phyloP scores from a whole-genome alignment of 2,329 filamentous ascomycete genomes.

The Paecilomyces sp. region DNA sequence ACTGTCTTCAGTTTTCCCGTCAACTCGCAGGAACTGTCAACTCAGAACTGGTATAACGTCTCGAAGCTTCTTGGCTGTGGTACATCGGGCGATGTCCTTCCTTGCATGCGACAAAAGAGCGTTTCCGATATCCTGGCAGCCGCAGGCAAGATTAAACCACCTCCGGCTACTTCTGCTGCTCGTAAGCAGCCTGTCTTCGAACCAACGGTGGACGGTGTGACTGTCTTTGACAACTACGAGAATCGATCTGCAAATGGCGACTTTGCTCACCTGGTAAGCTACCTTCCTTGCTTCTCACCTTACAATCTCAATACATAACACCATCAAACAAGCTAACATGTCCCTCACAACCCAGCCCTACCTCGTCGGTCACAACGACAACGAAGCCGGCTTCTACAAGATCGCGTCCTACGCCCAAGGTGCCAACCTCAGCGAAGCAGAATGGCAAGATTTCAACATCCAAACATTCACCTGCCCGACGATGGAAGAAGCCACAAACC shows the following conservation, averaged over 20 bases:
- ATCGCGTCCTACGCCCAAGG: slow-evolving; percentile 36
- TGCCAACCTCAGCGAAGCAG: slow-evolving; percentile 29
- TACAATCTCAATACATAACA: not conserved
- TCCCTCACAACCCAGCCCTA: slow-evolving; percentile 21
- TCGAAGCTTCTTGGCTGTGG: slow-evolving; percentile 34
- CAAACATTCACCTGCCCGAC: slow-evolving; percentile 44
- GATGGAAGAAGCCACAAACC: slow-evolving; percentile 29
- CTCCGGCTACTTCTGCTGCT: slow-evolving; percentile 24
- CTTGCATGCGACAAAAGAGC: slow-evolving; percentile 31
- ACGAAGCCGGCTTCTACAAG: slow-evolving; percentile 44
- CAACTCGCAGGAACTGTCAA: slow-evolving; percentile 26
- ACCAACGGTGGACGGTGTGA: slow-evolving; percentile 33
- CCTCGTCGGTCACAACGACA: slow-evolving; percentile 37
- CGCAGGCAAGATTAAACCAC: slow-evolving; percentile 25
- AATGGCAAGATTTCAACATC: slow-evolving; percentile 34
- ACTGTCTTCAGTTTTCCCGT: slow-evolving; percentile 38
- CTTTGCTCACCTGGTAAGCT: slow-evolving; percentile 30
- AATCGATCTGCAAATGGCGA: slow-evolving; percentile 22
- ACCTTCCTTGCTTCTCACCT: not conserved
- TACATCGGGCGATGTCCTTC: slow-evolving; percentile 19
- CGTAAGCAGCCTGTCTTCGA: slow-evolving; percentile 30
- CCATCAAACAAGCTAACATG: not conserved
- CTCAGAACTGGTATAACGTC: slow-evolving; percentile 38
- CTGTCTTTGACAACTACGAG: slow-evolving; percentile 38
- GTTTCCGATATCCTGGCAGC: slow-evolving; percentile 32